Evolutionary conservation across 352 stramenopile genomes (phyloP), one percentile per base, ranked within the genome.

Genomic region (Proteromonas lacertae): DNA sequence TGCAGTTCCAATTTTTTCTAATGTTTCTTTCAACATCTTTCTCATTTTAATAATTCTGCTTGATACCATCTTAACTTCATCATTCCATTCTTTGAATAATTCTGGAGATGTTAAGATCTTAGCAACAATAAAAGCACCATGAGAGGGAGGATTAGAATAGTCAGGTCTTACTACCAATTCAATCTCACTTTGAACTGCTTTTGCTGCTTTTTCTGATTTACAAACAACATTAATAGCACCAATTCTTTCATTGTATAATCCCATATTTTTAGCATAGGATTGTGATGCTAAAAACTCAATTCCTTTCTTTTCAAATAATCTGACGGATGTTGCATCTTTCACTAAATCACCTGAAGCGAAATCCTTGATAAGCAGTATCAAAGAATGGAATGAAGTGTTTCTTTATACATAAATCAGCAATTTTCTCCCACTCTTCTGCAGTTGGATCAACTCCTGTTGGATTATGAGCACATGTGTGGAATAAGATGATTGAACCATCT

Each of bases 21-120:
- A 56, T 9, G 57, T 52, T 40, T 66, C 54, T 33, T 62, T 60
- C 35, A 94, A 58, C 26, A 50, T 44, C 41, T 41, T 64, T 32
- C 79, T 60, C 4, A 35, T 13, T 23, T 6, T 19, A 29, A 92
- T 71, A 44, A 94, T 92, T 38, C 80, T 66, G 45, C 87, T 69
- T 33, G 78, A 77, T 78, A 94, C 93, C 45, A 59, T 64, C 56
- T 78, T 83, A 60, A 77, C 92, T 54, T 94, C 74, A 36, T 61
- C 58, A 55, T 40, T 24, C 73, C 73, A 89, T 53, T 83, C 59
- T 31, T 54, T 52, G 50, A 67, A 74, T 35, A 88, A 55, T 45
- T 62, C 42, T n/a, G 51, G 45, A 55, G 87, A 68, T 40, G 53
- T 64, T 30, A 89, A 51, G 40, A 89, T 79, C 23, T 59, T 76